Evolutionary conservation across 1,284 basidiomycete genomes (phyloP).

Genomic region (Hemileia vastatrix): DNA sequence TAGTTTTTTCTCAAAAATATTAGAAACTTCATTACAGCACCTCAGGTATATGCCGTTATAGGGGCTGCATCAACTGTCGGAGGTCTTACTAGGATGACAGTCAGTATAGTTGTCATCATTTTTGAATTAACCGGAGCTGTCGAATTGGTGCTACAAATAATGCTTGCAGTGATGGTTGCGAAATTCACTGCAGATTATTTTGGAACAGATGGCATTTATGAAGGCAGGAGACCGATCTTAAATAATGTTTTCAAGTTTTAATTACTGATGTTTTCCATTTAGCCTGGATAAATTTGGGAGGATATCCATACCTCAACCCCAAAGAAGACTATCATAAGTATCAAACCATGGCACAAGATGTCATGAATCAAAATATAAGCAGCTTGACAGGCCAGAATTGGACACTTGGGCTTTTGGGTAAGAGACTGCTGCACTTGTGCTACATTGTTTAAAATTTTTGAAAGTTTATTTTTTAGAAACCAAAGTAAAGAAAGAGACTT

Average conservation of each 20-base stretch:
- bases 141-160: conserved; percentile 59
- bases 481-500: conserved; percentile 6
- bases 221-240: conserved; percentile 30
- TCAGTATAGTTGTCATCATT: conserved; percentile 57
- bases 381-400: conserved; percentile 23
- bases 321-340: conserved; percentile 58
- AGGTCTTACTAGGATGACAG: conserved; percentile 67
- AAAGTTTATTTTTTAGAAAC: not conserved
- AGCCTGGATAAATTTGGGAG: conserved; percentile 44
- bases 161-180: conserved; percentile 63
- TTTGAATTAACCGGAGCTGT: conserved; percentile 53
- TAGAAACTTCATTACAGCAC: conserved; percentile 40
- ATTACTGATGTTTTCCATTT: not conserved
- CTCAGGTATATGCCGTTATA: conserved; percentile 71
- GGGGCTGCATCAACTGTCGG: conserved; percentile 70
- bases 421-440: conserved; percentile 24
- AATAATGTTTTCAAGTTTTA: not conserved
- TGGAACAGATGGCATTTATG: conserved; percentile 62
- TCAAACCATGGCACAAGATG: conserved; percentile 55
- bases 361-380: conserved; percentile 53
- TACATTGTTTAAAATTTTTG: not conserved
- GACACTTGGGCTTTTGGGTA: conserved; percentile 52
- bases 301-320: conserved; percentile 62
- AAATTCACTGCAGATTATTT: conserved; percentile 66
- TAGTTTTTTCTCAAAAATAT: not conserved